Percentiles rank a stretch among this genome's conserved stretches.
Evolutionary conservation across 768 basidiomycete genomes (phyloP).

Genomic region (Phlegmacium glaucopus): DNA sequence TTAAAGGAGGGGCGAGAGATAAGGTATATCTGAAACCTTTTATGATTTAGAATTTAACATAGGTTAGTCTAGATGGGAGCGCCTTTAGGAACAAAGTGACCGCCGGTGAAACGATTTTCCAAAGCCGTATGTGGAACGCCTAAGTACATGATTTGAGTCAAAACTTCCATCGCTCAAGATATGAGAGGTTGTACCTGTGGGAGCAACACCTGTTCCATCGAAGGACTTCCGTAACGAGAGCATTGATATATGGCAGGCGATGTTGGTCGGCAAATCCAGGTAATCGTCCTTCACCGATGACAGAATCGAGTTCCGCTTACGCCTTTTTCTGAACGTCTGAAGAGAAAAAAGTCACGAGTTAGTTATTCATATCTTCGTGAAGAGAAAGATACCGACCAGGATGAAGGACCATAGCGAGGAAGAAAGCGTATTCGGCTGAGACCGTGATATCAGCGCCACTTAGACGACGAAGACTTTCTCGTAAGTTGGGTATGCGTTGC

Average conservation of each 20-base stretch:
- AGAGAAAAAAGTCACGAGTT: constrained; percentile 24
- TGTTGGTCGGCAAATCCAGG: constrained; percentile 22
- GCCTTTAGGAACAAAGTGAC: constrained; percentile 48
- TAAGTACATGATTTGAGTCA: constrained; percentile 12
- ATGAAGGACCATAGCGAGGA: constrained; percentile 50
- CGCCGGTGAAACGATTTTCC: constrained; percentile 40
- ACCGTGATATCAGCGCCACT: constrained; percentile 52
- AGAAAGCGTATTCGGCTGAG: constrained; percentile 35
- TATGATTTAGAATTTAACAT: constrained; percentile 30
- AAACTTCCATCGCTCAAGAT: not conserved
- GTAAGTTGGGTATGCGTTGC: not conserved
- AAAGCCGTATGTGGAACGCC: constrained; percentile 45
- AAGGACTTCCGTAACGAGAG: constrained; percentile 17
- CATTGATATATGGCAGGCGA: constrained; percentile 25
- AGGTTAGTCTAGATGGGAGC: constrained; percentile 43
- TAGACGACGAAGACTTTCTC: constrained; percentile 10
- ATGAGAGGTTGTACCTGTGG: constrained; percentile 34
- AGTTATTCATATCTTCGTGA: constrained; percentile 22
- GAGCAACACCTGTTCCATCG: constrained; percentile 45
- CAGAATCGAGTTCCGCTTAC: constrained; percentile 31
- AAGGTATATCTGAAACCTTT: not conserved
- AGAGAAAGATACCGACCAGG: constrained; percentile 29
- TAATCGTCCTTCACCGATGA: constrained; percentile 27
- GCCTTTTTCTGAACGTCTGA: constrained; percentile 30
- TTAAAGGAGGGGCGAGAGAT: not conserved